Evolutionary conservation across 495 filamentous ascomycete genomes (phyloP).

Genomic region (Podospora australis): DNA sequence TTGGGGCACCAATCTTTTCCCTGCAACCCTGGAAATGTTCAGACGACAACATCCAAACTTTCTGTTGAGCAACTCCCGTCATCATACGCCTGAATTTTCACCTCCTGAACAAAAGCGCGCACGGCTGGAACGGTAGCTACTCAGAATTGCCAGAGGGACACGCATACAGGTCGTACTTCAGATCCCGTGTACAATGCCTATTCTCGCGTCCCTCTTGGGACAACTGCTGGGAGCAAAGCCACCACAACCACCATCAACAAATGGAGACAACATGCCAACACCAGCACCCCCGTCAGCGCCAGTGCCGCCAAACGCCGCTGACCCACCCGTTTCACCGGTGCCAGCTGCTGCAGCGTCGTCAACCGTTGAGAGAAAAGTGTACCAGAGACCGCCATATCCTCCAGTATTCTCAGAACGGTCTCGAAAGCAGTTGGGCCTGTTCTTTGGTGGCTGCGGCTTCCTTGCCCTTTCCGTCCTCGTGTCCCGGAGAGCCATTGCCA

Average conservation of each 20-base stretch:
- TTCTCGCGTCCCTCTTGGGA: no score
- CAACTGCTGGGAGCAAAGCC: no score
- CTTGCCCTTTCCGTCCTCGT: slow-evolving; percentile 58
- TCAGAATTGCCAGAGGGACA: no score
- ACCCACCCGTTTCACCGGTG: no score
- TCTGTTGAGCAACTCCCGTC: no score
- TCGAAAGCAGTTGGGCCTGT: slow-evolving; percentile 25
- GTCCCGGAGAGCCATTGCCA: slow-evolving; percentile 60
- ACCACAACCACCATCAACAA: not conserved
- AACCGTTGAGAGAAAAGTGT: not conserved
- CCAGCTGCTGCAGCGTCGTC: not conserved
- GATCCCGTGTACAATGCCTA: no score
- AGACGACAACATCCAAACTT: no score
- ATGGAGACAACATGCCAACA: not conserved
- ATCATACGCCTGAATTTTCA: no score
- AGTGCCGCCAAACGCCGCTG: not conserved
- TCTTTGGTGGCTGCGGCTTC: slow-evolving; percentile 68
- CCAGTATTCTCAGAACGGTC: slow-evolving; percentile 19
- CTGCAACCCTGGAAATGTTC: no score
- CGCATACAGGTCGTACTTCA: no score
- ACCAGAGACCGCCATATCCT: slow-evolving; percentile 2
- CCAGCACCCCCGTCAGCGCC: not conserved
- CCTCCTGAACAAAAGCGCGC: no score
- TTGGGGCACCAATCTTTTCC: not conserved
- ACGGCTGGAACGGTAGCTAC: not conserved